Base-by-base conservation (phyloP, 108 stramenopile species). In the Pseudonitzschia pungens region DNA sequence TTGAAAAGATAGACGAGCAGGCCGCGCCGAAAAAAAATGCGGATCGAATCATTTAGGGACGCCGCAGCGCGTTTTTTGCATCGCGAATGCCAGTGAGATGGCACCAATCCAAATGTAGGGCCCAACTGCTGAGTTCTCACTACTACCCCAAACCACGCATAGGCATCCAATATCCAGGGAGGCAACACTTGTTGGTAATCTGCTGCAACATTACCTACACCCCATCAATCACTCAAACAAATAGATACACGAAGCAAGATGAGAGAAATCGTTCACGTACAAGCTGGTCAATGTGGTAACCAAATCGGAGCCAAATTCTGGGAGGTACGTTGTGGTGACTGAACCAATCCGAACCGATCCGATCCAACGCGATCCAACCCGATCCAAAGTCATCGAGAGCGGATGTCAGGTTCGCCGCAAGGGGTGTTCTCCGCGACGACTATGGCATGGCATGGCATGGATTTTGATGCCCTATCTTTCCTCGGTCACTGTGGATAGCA, bases 211-310 rank as follows among this genome's bases (percentile, higher is more conserved):
- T 14, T 48, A 48, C 45, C 2, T 5, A 36, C 36, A 2, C 36
- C 2, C 6, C 6, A 36, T 6, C 36, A 36, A 36, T 2, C 36
- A 36, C 36, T 36, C 36, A 36, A 48, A 48, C 20, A 24, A 55
- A 22, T 11, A 55, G 26, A 55, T 20, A 55, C 20, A 1, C n/a
- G 21, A 20, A 55, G 12, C 77, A 95, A 63, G 82, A 98, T 97
- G 97, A 91, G 97, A 74, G 97, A 98, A 87, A 97, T 98, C 83
- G 97, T 99, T 76, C 98, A 99, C 84, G 73, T 99, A 67, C 98
- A 99, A 84, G 98, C 92, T 10, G 98, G 98, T 55, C 97, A 98
- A 91, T 96, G 96, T 72, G 97, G 95, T 72, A 93, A 96, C 86
- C 97, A 98, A 78, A 96, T 98, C 76, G 96, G 97, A 60, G 96